These are phyloP conservation scores for Senecio squalidus DNA, from an alignment of 140 eudicot species.

Conservation along the genomic window DNA sequence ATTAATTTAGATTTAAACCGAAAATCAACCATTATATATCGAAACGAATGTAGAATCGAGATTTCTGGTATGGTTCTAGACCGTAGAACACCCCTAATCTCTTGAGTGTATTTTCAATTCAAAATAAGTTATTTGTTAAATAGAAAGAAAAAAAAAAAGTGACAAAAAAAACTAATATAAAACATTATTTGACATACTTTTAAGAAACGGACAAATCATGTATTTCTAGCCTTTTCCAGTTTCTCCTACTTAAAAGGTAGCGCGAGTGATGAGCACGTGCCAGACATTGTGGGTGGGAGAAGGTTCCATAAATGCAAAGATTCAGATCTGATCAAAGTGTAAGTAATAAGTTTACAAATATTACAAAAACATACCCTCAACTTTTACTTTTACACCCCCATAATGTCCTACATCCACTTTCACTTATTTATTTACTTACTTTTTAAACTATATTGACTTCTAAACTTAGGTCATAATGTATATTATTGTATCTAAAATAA, in stretches of 20 bases:
- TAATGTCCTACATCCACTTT: not conserved
- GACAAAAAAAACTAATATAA: not conserved
- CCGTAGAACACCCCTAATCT: too few relatives aligned
- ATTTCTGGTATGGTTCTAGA: too few relatives aligned
- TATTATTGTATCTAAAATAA: not conserved
- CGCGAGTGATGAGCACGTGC: slow-evolving; percentile 26
- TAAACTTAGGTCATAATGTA: not conserved
- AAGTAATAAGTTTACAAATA: not conserved
- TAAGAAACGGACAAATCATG: slow-evolving; percentile 15
- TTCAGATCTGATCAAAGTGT: slow-evolving; percentile 27
- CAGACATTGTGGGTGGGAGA: slow-evolving; percentile 27
- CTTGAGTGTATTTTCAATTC: too few relatives aligned
- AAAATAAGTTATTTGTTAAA: too few relatives aligned
- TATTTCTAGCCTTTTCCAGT: slow-evolving; percentile 7
- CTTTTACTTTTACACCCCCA: not conserved
- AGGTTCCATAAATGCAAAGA: slow-evolving; percentile 17
- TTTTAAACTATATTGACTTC: not conserved
- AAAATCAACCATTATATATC: too few relatives aligned
- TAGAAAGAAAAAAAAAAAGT: too few relatives aligned
- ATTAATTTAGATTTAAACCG: too few relatives aligned
- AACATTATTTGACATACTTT: not conserved
- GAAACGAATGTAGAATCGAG: too few relatives aligned
- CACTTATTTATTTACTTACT: not conserved
- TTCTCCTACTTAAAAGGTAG: slow-evolving; percentile 7
- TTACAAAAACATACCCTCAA: slow-evolving; percentile 3